Conservation (phyloP, 352 stramenopile species). For the Globisporangium perplexum region DNA sequence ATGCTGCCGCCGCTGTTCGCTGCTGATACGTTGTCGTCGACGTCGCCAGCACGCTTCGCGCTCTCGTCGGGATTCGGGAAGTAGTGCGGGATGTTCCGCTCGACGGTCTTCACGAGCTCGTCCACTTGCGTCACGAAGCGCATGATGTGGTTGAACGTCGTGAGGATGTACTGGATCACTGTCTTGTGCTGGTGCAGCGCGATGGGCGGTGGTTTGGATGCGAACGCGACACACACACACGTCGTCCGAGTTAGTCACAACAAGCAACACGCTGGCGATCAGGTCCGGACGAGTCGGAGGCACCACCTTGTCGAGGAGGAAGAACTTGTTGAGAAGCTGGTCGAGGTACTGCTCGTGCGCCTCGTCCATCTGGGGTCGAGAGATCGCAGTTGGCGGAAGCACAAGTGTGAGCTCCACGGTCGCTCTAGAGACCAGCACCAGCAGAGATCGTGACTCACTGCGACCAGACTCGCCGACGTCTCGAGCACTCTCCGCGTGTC, state of each 20-base stretch:
- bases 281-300: neutral
- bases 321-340: slow-evolving; percentile 57
- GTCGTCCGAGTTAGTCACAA: neutral
- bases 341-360: slow-evolving; percentile 61
- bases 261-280: neutral
- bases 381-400: neutral
- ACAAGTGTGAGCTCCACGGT: slow-evolving; percentile 4
- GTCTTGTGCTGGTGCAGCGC: slow-evolving; percentile 30
- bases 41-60: neutral
- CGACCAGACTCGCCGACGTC: slow-evolving; percentile 17
- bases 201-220: neutral
- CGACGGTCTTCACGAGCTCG: slow-evolving; percentile 39
- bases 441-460: slow-evolving; percentile 2
- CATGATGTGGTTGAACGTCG: slow-evolving; percentile 72
- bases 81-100: slow-evolving; percentile 35
- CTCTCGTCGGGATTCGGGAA: slow-evolving; percentile 15
- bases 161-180: slow-evolving; percentile 66
- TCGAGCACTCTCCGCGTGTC: slow-evolving; percentile 15
- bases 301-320: slow-evolving; percentile 63
- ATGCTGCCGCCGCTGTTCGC: neutral
- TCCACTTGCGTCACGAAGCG: slow-evolving; percentile 49
- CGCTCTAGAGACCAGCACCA: slow-evolving; percentile 6
- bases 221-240: neutral
- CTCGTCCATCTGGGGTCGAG: slow-evolving; percentile 45
- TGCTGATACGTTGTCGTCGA: neutral